Conservation (phyloP, 805 yeast genomes). For the Clavispora carvajalis region DNA sequence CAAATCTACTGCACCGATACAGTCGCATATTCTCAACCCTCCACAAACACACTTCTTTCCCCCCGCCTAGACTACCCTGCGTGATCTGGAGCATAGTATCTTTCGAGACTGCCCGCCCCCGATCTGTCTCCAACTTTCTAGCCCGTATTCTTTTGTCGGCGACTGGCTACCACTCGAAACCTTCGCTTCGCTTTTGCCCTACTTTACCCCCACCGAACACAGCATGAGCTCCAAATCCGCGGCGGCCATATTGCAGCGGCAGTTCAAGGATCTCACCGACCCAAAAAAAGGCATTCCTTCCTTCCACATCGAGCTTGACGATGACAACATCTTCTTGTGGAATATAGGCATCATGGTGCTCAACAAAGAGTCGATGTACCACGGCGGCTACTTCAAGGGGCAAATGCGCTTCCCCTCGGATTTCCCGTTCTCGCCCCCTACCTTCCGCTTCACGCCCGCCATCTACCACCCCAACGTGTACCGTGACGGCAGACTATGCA, state of each 20-base stretch:
- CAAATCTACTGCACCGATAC: not conserved
- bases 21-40: not conserved
- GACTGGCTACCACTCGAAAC: not conserved
- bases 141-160: not conserved
- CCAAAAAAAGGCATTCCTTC: constrained; percentile 67
- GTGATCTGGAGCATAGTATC: not conserved
- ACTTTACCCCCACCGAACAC: not conserved
- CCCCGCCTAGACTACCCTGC: not conserved
- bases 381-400: constrained; percentile 92
- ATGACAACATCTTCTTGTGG: constrained; percentile 60
- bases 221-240: constrained; percentile 52
- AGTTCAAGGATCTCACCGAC: constrained; percentile 87
- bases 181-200: not conserved
- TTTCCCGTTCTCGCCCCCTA: constrained; percentile 90
- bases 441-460: constrained; percentile 86
- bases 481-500: constrained; percentile 88
- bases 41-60: constrained; percentile 1
- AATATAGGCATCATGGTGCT: constrained; percentile 90
- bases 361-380: constrained; percentile 82
- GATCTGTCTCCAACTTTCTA: not conserved
- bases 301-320: constrained; percentile 60
- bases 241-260: constrained; percentile 85
- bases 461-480: constrained; percentile 95
- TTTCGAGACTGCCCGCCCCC: not conserved
- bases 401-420: constrained; percentile 90